A percentile compares a stretch with the other conserved stretches of the same genome.
Conservation (phyloP, 2,329 filamentous ascomycete genomes). For the Lecanoromycetidae sp. region DNA sequence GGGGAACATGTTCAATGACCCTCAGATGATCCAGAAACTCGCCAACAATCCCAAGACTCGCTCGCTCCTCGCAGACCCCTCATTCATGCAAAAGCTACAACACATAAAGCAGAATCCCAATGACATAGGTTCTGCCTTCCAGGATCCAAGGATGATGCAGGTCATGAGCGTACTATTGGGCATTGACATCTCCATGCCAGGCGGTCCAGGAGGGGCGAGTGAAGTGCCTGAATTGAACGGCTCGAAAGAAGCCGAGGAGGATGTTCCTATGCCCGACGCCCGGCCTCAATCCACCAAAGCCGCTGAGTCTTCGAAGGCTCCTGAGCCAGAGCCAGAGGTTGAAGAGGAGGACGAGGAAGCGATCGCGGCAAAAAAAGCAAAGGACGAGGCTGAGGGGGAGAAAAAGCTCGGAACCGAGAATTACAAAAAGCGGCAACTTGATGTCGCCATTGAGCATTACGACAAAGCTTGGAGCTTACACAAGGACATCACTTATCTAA, state of each 20-base stretch:
- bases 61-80: conserved; percentile 61
- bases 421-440: conserved; percentile 98
- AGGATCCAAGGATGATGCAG: conserved; percentile 82
- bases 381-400: conserved; percentile 84
- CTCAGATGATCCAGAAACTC: conserved; percentile 78
- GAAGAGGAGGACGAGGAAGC: conserved; percentile 71
- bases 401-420: conserved; percentile 87
- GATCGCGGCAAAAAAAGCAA: conserved; percentile 72
- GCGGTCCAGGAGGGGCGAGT: conserved; percentile 36
- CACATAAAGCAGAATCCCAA: conserved; percentile 69
- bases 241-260: conserved; percentile 50
- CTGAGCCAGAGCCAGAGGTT: conserved; percentile 50
- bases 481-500: conserved; percentile 97
- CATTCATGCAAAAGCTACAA: conserved; percentile 86
- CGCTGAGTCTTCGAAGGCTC: conserved; percentile 32
- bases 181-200: conserved; percentile 71
- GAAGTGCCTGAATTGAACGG: conserved; percentile 26
- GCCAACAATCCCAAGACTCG: conserved; percentile 91
- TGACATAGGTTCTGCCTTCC: conserved; percentile 65
- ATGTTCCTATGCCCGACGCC: conserved; percentile 68
- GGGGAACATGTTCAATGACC: conserved; percentile 91
- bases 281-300: conserved; percentile 30
- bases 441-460: conserved; percentile 90
- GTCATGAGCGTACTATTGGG: conserved; percentile 90
- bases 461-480: conserved; percentile 82